These are phyloP conservation scores for Viridothelium virens DNA, from an alignment of 495 filamentous ascomycete species.

Conservation along the genomic window DNA sequence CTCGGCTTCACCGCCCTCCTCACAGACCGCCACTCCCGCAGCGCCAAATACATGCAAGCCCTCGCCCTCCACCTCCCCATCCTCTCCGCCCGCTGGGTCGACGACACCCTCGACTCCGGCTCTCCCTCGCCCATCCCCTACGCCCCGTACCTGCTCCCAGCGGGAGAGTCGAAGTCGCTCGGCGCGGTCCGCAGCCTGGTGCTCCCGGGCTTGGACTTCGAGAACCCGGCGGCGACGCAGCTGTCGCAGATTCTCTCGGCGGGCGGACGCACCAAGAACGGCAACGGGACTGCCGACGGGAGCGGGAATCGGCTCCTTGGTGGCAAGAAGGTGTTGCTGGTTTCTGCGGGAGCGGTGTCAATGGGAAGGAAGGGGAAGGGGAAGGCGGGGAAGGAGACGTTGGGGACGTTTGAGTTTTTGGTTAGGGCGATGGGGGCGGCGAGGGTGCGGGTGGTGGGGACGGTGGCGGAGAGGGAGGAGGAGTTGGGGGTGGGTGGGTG, in stretches of 20 bases:
- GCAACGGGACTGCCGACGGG: slow-evolving; percentile 13
- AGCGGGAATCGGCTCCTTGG: slow-evolving; percentile 49
- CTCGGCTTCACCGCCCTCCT: slow-evolving; percentile 79
- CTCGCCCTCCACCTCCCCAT: slow-evolving; percentile 85
- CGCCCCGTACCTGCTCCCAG: slow-evolving; percentile 74
- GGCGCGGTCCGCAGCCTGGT: slow-evolving; percentile 67
- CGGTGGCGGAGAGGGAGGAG: slow-evolving; percentile 53
- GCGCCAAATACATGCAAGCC: slow-evolving; percentile 90
- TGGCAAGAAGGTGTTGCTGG: slow-evolving; percentile 67
- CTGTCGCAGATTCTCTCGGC: no score
- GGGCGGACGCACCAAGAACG: no score
- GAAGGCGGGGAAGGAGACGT: slow-evolving; percentile 49
- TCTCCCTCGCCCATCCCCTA: slow-evolving; percentile 53
- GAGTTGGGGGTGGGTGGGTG: slow-evolving; percentile 47
- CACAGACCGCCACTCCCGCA: slow-evolving; percentile 78
- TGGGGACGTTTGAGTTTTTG: slow-evolving; percentile 58
- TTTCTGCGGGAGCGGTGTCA: slow-evolving; percentile 33
- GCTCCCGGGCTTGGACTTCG: slow-evolving; percentile 31
- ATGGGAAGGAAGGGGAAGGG: slow-evolving; percentile 49
- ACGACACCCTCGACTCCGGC: slow-evolving; percentile 52
- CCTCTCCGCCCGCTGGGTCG: slow-evolving; percentile 71
- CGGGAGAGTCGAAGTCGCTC: slow-evolving; percentile 71
- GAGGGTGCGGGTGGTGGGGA: slow-evolving; percentile 54
- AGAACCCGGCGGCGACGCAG: no score
- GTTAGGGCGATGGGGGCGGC: slow-evolving; percentile 69